Percentiles rank a stretch among this genome's conserved stretches.
Conservation (phyloP, 108 stramenopile genomes). For the Conticribra weissflogii region DNA sequence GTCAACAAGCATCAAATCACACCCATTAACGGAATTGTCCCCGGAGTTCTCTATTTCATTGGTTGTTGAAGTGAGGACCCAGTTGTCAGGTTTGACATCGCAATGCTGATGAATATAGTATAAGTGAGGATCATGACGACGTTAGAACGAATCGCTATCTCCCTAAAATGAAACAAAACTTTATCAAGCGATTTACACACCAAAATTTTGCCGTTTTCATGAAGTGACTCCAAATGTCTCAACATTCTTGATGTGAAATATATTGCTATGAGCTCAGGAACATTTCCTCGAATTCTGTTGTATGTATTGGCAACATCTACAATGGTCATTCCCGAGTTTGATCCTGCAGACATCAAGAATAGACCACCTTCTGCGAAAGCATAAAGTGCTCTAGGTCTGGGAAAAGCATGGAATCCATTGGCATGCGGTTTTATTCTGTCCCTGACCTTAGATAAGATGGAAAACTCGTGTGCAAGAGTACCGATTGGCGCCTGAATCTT, state of each 20-base stretch:
- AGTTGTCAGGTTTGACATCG: slow-evolving; percentile 88
- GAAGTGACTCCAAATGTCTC: slow-evolving; percentile 66
- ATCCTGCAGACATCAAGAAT: slow-evolving; percentile 77
- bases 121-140: not conserved
- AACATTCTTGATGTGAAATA: slow-evolving; percentile 80
- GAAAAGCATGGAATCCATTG: slow-evolving; percentile 55
- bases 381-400: slow-evolving; percentile 61
- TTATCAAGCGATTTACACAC: slow-evolving; percentile 65
- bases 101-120: slow-evolving; percentile 52
- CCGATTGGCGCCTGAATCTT: slow-evolving; percentile 80
- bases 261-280: slow-evolving; percentile 74
- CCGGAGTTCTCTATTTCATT: slow-evolving; percentile 25
- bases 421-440: slow-evolving; percentile 41
- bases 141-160: too few relatives aligned
- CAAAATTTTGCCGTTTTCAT: slow-evolving; percentile 76
- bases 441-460: slow-evolving; percentile 50
- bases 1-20: slow-evolving; percentile 78
- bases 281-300: slow-evolving; percentile 53
- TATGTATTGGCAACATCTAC: slow-evolving; percentile 80
- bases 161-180: too few relatives aligned
- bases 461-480: slow-evolving; percentile 75
- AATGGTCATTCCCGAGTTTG: slow-evolving; percentile 70
- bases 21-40: slow-evolving; percentile 37
- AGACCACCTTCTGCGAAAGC: slow-evolving; percentile 70
- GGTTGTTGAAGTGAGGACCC: slow-evolving; percentile 58